A percentile compares a stretch with the other conserved stretches of the same genome.
Conservation (phyloP, 129 eudicot species). For the Flaveria trinervia region DNA sequence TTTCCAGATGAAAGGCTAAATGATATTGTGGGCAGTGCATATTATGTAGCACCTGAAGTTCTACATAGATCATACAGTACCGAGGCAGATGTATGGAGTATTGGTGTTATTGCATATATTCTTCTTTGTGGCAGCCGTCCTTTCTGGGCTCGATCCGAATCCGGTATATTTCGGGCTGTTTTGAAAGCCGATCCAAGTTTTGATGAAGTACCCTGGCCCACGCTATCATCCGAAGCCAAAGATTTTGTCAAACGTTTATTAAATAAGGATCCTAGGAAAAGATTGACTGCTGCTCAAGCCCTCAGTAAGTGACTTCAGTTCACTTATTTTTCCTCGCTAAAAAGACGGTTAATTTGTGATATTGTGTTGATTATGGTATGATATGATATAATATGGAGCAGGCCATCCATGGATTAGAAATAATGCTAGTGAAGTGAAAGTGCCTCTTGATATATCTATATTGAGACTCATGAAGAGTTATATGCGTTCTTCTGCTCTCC, state of each 20-base stretch:
- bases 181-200: slow-evolving; percentile 89
- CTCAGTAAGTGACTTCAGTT: slow-evolving; percentile 50
- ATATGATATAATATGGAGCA: slow-evolving; percentile 34
- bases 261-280: slow-evolving; percentile 86
- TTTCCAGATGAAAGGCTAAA: slow-evolving; percentile 89
- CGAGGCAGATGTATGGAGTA: slow-evolving; percentile 97
- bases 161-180: slow-evolving; percentile 90
- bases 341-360: neutral
- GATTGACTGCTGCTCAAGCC: slow-evolving; percentile 97
- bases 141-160: slow-evolving; percentile 96
- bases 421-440: slow-evolving; percentile 49
- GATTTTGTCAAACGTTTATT: slow-evolving; percentile 83
- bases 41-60: slow-evolving; percentile 99
- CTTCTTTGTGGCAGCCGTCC: slow-evolving; percentile 93
- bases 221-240: slow-evolving; percentile 77
- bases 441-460: slow-evolving; percentile 73
- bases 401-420: slow-evolving; percentile 91
- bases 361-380: neutral
- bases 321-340: neutral
- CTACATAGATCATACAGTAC: slow-evolving; percentile 89
- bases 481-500: slow-evolving; percentile 89
- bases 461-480: slow-evolving; percentile 79
- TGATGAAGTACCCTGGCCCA: slow-evolving; percentile 94
- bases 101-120: slow-evolving; percentile 89
- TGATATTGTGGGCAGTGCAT: slow-evolving; percentile 96